Conservation (phyloP, 306 rosid genomes). For the Hippophae tibetana region DNA sequence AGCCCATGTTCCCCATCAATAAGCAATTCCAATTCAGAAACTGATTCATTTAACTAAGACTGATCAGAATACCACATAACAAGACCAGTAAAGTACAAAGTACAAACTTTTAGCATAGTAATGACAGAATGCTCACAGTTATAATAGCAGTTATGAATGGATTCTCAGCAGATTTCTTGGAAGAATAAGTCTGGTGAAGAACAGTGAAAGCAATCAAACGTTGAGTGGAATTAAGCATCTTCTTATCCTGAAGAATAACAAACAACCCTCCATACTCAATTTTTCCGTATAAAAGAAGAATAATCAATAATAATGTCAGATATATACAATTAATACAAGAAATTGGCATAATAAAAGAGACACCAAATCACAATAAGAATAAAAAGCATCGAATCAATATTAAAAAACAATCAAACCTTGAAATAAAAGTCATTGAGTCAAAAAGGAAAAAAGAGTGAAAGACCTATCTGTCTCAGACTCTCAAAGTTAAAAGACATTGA, state of each 20-base stretch:
- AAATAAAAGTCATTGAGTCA: no score
- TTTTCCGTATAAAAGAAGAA: neutral
- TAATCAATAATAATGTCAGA: neutral
- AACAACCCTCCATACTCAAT: neutral
- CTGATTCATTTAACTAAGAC: neutral
- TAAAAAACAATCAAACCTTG: no score
- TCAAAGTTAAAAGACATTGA: no score
- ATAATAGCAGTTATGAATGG: constrained; percentile 63
- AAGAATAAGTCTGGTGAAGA: constrained; percentile 64
- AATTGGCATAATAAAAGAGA: no score
- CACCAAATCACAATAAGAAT: no score
- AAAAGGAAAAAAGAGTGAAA: no score
- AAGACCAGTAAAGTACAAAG: neutral
- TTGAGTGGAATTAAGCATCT: constrained; percentile 39
- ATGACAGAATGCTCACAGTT: constrained; percentile 37
- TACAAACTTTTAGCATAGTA: neutral
- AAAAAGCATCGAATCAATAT: no score
- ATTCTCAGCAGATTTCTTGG: constrained; percentile 56
- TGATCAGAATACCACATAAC: neutral
- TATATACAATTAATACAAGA: neutral
- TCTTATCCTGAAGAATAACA: constrained; percentile 30
- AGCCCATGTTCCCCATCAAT: neutral
- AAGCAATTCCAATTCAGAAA: neutral
- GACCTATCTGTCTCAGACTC: no score
- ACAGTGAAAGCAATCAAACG: constrained; percentile 63